These are phyloP conservation scores for Pythium chondricola DNA, from an alignment of 352 stramenopile species.

Conservation along the genomic window DNA sequence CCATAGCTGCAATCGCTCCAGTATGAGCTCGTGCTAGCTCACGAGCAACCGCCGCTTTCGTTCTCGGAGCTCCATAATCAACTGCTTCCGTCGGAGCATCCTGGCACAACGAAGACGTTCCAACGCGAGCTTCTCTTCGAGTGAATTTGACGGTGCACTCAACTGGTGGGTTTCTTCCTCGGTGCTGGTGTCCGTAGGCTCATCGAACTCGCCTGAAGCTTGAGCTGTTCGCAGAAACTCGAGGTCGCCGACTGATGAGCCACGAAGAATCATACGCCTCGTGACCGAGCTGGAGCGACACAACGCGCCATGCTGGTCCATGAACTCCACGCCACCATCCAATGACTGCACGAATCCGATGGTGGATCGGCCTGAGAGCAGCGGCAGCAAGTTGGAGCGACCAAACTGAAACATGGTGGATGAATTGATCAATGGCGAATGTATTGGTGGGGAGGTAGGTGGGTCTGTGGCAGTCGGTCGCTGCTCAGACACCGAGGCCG, in stretches of 20 bases:
- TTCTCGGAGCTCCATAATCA: slow-evolving; percentile 17
- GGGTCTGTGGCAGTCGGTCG: not conserved
- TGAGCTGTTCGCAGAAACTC: slow-evolving; percentile 9
- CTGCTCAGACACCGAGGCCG: too few species aligned
- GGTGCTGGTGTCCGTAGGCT: not conserved
- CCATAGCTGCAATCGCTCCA: slow-evolving; percentile 27
- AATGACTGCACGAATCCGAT: slow-evolving; percentile 12
- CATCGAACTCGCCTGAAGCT: not conserved
- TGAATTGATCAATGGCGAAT: not conserved
- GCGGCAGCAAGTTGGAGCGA: slow-evolving; percentile 4
- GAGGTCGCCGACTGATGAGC: slow-evolving; percentile 15
- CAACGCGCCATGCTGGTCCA: slow-evolving; percentile 37
- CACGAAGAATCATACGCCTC: slow-evolving; percentile 26
- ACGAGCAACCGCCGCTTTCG: slow-evolving; percentile 23
- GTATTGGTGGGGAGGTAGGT: not conserved
- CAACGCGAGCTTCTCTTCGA: slow-evolving; percentile 4
- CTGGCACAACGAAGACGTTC: slow-evolving; percentile 8
- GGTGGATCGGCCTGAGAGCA: not conserved
- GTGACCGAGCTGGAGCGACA: slow-evolving; percentile 29
- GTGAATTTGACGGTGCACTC: too few species aligned
- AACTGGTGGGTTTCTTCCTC: not conserved
- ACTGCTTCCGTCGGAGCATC: slow-evolving; percentile 17
- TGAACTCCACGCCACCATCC: slow-evolving; percentile 31
- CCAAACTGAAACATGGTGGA: slow-evolving; percentile 1
- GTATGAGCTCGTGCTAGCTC: slow-evolving; percentile 9